Percentiles rank a stretch among this genome's conserved stretches.
Conservation (phyloP, 1,284 basidiomycete genomes). For the Austroboletus novae-zelandiae region DNA sequence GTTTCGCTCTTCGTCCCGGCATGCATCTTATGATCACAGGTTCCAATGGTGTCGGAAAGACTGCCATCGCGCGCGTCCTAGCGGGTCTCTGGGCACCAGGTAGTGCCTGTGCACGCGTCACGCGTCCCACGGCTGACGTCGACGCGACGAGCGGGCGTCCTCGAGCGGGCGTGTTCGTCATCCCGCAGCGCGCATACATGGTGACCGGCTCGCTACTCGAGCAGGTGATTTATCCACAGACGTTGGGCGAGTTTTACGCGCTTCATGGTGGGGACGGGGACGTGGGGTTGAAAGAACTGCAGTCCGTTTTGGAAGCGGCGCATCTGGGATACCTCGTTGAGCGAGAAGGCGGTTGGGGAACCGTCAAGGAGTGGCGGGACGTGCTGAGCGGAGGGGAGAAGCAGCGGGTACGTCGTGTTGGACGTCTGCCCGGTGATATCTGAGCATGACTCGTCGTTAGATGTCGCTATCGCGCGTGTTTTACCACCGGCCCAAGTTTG, state of each 20-base stretch:
- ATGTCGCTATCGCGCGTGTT: constrained; percentile 86
- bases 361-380: constrained; percentile 95
- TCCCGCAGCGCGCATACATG: constrained; percentile 93
- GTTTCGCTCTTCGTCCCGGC: constrained; percentile 68
- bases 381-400: constrained; percentile 95
- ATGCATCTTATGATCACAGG: constrained; percentile 96
- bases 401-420: constrained; percentile 61
- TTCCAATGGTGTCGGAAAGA: constrained; percentile 93
- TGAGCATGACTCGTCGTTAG: constrained; percentile 34
- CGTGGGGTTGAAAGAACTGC: constrained; percentile 66
- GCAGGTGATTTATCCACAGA: constrained; percentile 86
- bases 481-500: constrained; percentile 80
- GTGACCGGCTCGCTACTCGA: constrained; percentile 84
- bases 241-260: constrained; percentile 73
- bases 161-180: constrained; percentile 71
- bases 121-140: constrained; percentile 28
- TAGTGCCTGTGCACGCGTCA: constrained; percentile 36
- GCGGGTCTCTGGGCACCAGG: constrained; percentile 83
- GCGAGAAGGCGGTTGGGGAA: constrained; percentile 87
- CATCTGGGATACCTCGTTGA: constrained; percentile 85
- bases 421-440: not conserved
- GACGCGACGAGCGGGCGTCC: constrained; percentile 33
- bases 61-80: constrained; percentile 86
- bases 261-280: constrained; percentile 34
- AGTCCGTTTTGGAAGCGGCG: constrained; percentile 74